Evolutionary conservation across 2,329 filamentous ascomycete genomes (phyloP), one percentile per base, ranked within the genome.

Genomic region (Sporothrix humicola): DNA sequence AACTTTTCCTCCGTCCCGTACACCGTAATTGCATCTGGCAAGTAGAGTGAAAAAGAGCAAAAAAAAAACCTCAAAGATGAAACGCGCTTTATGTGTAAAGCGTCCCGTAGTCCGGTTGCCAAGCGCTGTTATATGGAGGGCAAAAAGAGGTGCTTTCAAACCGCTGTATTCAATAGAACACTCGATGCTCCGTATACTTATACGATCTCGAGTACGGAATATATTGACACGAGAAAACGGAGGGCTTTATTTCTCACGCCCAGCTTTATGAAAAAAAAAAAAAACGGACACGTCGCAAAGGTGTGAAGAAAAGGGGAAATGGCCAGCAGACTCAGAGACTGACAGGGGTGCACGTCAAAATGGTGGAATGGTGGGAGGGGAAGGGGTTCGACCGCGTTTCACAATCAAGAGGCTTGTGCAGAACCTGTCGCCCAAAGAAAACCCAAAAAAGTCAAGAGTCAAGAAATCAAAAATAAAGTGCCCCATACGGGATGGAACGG

Each of bases 361-460:
- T 15, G 52, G 3, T 26, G 46, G 52, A 54, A 56, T 37, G 61
- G 61, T 46, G 61, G 61, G 42, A 26, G 37, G 37, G 31, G 31
- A 58, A 46, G 52, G 68, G 68, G 50, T 59, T 70, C 50, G 37
- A 59, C 68, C 68, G 52, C 68, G 68, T 70, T 70, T 70, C 68
- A 70, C 37, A 70, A 61, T 58, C 23, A 52, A 50, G 69, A 26
- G 56, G 69, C 52, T 71, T 52, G 69, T 61, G 56, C 54, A 63
- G 69, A 61, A 20, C 9, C n/a, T 42, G 68, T 46, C 31, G 31
- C 31, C 31, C 31, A 37, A 37, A 37, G 23, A 37, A 7, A 37
- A 7, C 31, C 4, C 31, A 37, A 37, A 37, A 37, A 37, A 37
- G 31, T 6, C 31, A 31, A 31, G 31, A 3, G 3, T 5, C 48